Evolutionary conservation across 75 land plant species (phyloP).

Genomic region (Selaginella moellendorffii): DNA sequence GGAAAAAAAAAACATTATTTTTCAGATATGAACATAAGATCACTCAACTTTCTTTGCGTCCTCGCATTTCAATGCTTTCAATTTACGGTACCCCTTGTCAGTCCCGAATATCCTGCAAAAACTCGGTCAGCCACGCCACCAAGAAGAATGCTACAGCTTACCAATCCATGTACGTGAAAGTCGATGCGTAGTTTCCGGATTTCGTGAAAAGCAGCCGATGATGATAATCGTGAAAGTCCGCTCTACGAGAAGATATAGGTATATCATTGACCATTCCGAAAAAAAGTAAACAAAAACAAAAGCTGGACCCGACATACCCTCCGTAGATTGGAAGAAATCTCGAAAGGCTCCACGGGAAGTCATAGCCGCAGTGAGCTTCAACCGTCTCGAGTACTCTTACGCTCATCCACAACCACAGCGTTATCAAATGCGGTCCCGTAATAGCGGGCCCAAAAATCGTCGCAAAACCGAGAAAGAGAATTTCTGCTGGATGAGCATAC

Average conservation of each 20-base stretch:
- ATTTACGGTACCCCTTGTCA: constrained; percentile 2
- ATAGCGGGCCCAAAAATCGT: constrained; percentile 11
- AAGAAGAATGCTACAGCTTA: neutral
- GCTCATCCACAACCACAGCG: constrained; percentile 9
- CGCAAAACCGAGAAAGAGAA: constrained; percentile 3
- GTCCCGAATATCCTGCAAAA: constrained; percentile 7
- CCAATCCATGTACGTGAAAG: constrained; percentile 10
- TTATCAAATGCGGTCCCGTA: constrained; percentile 5
- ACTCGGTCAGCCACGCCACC: neutral
- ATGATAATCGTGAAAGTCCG: constrained; percentile 6
- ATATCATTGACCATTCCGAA: neutral
- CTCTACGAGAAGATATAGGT: neutral
- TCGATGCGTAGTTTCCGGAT: constrained; percentile 9
- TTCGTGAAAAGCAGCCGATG: constrained; percentile 3
- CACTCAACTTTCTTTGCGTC: no score
- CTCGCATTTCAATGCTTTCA: constrained; percentile 4
- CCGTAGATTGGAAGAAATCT: constrained; percentile 5
- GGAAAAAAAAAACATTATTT: no score
- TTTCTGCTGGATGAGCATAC: constrained; percentile 5
- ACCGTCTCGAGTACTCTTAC: constrained; percentile 3
- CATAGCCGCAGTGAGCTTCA: constrained; percentile 8
- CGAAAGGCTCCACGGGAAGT: constrained; percentile 8
- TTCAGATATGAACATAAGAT: no score
- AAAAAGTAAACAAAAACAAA: neutral
- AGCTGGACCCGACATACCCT: constrained; percentile 12